Conservation (phyloP, 169 alveolate genomes). For the Babesia microti region DNA sequence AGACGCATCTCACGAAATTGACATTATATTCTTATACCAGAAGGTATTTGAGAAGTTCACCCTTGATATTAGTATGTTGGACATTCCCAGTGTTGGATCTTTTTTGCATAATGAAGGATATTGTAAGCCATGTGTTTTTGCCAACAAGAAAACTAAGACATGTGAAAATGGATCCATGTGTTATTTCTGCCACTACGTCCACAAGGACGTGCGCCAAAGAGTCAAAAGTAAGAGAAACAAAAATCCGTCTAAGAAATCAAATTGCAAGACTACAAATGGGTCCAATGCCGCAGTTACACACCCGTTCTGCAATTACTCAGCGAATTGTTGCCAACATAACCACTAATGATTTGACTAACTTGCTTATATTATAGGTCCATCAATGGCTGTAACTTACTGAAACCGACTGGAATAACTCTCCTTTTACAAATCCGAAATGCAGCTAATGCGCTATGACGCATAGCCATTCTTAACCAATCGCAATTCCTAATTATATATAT, state of each 20-base stretch:
- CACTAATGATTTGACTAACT: too few species aligned
- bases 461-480: too few species aligned
- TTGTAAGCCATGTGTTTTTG: constrained; percentile 66
- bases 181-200: constrained; percentile 57
- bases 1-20: constrained; percentile 27
- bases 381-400: too few species aligned
- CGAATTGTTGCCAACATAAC: too few species aligned
- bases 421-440: too few species aligned
- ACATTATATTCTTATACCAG: constrained; percentile 29
- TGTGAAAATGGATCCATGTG: constrained; percentile 53
- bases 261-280: too few species aligned
- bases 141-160: constrained; percentile 51
- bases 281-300: too few species aligned
- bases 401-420: too few species aligned
- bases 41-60: constrained; percentile 26
- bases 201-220: constrained; percentile 35
- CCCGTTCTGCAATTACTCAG: too few species aligned
- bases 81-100: constrained; percentile 50
- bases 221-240: constrained; percentile 1
- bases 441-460: too few species aligned
- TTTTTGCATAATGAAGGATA: constrained; percentile 48
- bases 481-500: too few species aligned
- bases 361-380: too few species aligned
- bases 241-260: constrained; percentile 4
- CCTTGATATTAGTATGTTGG: constrained; percentile 3